phyloP scores from a whole-genome alignment of 2,329 filamentous ascomycete genomes.

The Colletotrichum sp. region DNA sequence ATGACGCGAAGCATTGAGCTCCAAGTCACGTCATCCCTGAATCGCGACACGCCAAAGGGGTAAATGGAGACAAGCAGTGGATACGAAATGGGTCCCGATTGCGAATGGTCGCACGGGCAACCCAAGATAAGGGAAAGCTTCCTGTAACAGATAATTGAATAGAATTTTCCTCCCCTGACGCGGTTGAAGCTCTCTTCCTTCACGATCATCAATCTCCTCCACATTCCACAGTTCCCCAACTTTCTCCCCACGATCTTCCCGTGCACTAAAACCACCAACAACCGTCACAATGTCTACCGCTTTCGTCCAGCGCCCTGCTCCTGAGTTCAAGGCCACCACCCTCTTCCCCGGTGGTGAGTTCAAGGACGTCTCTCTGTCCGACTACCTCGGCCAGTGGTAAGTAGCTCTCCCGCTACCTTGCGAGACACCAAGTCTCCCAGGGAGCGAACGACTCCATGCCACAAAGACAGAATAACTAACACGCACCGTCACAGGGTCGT shows the following conservation, averaged over 20 bases:
- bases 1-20: not conserved
- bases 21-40: not conserved
- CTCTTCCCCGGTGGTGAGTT: slow-evolving; percentile 54
- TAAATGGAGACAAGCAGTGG: not conserved
- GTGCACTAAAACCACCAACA: not conserved
- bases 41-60: not conserved
- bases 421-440: not conserved
- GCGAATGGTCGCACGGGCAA: not conserved
- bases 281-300: slow-evolving; percentile 44
- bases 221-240: not conserved
- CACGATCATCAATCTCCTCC: not conserved
- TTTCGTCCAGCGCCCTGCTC: slow-evolving; percentile 54
- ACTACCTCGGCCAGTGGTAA: slow-evolving; percentile 54
- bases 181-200: not conserved
- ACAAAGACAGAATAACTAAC: not conserved
- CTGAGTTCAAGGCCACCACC: slow-evolving; percentile 53
- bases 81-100: not conserved
- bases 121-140: not conserved
- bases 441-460: not conserved
- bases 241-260: not conserved
- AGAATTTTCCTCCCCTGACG: not conserved
- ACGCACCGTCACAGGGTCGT: slow-evolving; percentile 53
- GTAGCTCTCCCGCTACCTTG: slow-evolving; percentile 3
- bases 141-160: not conserved
- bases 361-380: slow-evolving; percentile 50